Conservation (phyloP, 2,329 filamentous ascomycete genomes). For the Penicillium sp. region DNA sequence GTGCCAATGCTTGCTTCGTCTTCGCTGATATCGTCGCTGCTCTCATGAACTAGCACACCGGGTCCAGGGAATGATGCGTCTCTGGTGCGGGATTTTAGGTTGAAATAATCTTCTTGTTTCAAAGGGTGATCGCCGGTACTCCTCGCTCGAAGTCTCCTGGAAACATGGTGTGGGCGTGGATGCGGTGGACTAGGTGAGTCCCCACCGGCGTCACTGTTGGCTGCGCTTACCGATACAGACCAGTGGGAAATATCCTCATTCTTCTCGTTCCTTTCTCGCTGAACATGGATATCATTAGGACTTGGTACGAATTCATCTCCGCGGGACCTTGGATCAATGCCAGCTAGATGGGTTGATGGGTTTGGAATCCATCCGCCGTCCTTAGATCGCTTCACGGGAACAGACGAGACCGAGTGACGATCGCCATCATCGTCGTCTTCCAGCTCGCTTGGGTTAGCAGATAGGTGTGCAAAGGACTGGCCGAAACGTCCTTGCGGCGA, state of each 20-base stretch:
- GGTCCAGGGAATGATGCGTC: conserved; percentile 52
- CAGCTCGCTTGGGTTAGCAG: conserved; percentile 29
- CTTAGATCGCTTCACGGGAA: conserved; percentile 36
- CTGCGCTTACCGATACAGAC: conserved; percentile 52
- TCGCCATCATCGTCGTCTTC: conserved; percentile 29
- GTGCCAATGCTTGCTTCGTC: conserved; percentile 30
- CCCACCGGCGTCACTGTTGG: conserved; percentile 43
- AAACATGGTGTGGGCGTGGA: conserved; percentile 22
- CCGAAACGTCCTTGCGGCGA: conserved; percentile 29
- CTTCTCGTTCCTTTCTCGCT: conserved; percentile 50
- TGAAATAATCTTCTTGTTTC: conserved; percentile 38
- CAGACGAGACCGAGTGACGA: conserved; percentile 18
- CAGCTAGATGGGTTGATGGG: conserved; percentile 42
- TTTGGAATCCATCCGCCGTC: conserved; percentile 51
- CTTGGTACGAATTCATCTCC: conserved; percentile 48
- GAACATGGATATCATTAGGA: conserved; percentile 52
- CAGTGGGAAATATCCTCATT: conserved; percentile 56
- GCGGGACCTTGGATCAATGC: conserved; percentile 50
- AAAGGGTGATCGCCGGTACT: conserved; percentile 40
- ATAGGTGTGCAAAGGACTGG: conserved; percentile 39
- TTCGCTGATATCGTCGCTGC: conserved; percentile 46
- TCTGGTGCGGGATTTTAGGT: conserved; percentile 26
- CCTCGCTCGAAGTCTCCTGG: conserved; percentile 48
- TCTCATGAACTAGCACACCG: conserved; percentile 49
- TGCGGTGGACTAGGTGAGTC: conserved; percentile 23